Evolutionary conservation across 2,329 filamentous ascomycete genomes (phyloP), one percentile per base, ranked within the genome.

Genomic region (Colletotrichum sp.): DNA sequence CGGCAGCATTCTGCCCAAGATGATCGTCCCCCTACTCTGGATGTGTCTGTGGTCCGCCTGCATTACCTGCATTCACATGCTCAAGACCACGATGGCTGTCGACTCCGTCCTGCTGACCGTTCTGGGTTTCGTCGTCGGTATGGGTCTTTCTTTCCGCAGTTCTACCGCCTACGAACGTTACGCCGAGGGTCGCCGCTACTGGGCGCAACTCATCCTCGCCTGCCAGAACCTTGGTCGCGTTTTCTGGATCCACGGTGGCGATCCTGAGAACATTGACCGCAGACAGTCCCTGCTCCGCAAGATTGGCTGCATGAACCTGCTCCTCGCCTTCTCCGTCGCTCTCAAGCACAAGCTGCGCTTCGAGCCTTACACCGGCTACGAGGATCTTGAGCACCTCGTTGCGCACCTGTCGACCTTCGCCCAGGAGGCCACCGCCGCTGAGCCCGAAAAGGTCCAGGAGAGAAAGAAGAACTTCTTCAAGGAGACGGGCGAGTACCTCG

Each of bases 261-360:
- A 79, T 87, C 88, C 34, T 86, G 90, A 61, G 71, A 87, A 74
- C 39, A 74, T 82, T 52, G 84, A 86, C 12, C 88, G 89, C 24
- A 95, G 95, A 80, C 88, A 93, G 59, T 92, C 94, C 78, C 81
- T 96, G 3, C 87, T 97, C 14, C 90, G 87, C 71, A 96, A 96
- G 84, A 82, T 95, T 87, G 92, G 92, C 18, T 92, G 92, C 8
- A 91, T 97, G 83, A 96, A 97, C 82, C 88, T 97, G 8, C 89
- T 97, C 77, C 90, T 95, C 32, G 94, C 95, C 4, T 97, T 95
- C 80, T 90, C 94, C n/a, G 88, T 95, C 21, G 86, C 95, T 3
- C 88, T 98, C 75, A 96, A 96, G 86, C 95, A 97, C 85, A 93
- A 92, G 80, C 90, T 98, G 36, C 94, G 95, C 36, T 96, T 96